A percentile compares a stretch with the other conserved stretches of the same genome.
Evolutionary conservation across 768 basidiomycete genomes (phyloP).

Genomic region (Heimioporus sp.): DNA sequence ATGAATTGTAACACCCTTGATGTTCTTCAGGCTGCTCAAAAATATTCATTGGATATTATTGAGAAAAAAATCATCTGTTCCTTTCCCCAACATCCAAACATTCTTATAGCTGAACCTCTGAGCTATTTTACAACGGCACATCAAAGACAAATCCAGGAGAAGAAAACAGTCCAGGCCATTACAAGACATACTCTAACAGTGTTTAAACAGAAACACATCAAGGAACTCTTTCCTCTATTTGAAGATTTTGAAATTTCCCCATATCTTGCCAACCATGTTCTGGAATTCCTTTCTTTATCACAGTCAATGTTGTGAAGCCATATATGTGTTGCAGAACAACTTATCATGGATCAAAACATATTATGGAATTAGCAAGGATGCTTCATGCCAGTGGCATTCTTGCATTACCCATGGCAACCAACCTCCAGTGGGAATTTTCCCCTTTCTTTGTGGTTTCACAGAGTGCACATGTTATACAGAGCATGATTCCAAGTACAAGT

Average conservation of each 20-base stretch:
- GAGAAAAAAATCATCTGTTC: slow-evolving; percentile 13
- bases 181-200: slow-evolving; percentile 26
- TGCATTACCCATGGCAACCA: neutral
- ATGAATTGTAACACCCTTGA: neutral
- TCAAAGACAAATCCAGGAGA: slow-evolving; percentile 14
- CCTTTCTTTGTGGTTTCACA: too few relatives aligned
- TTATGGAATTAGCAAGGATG: neutral
- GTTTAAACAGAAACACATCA: slow-evolving; percentile 17
- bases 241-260: slow-evolving; percentile 2
- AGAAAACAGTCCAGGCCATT: slow-evolving; percentile 19
- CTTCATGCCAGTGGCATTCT: neutral
- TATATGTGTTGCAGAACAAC: neutral
- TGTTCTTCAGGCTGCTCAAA: slow-evolving; percentile 13
- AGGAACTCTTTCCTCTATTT: slow-evolving; percentile 13
- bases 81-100: slow-evolving; percentile 15
- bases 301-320: slow-evolving; percentile 11
- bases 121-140: slow-evolving; percentile 31
- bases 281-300: slow-evolving; percentile 24
- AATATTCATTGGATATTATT: slow-evolving; percentile 16
- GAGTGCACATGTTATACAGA: neutral
- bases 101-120: slow-evolving; percentile 21
- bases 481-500: neutral
- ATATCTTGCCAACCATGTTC: slow-evolving; percentile 18
- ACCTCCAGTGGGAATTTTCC: neutral
- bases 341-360: slow-evolving; percentile 15